Evolutionary conservation across 116 monocot species (phyloP).

Genomic region (Phalaenopsis hybrid): DNA sequence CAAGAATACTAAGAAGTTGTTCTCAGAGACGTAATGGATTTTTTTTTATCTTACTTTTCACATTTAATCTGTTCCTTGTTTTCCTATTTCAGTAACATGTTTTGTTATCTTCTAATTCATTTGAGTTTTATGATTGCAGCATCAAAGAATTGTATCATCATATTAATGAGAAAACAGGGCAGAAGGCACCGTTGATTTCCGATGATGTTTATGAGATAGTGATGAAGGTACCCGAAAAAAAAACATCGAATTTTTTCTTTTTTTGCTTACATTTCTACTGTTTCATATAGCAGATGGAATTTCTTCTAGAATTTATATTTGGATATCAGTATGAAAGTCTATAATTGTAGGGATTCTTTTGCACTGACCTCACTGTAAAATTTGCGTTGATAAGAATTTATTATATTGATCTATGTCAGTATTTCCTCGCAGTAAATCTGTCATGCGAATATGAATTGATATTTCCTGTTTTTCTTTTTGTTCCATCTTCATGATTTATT

Average conservation of each 20-base stretch:
- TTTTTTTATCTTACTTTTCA: background rate
- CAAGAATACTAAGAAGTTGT: constrained; percentile 87
- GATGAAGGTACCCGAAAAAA: constrained; percentile 51
- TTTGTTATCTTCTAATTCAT: background rate
- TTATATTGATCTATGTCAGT: background rate
- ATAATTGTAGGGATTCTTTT: background rate
- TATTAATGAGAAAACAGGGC: constrained; percentile 61
- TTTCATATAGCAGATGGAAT: background rate
- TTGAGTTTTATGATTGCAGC: constrained; percentile 27
- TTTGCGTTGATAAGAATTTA: too few species aligned
- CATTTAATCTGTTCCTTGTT: too few species aligned
- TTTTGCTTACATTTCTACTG: background rate
- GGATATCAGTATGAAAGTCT: background rate
- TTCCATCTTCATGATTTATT: background rate
- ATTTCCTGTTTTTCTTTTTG: background rate
- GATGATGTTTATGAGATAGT: constrained; percentile 89
- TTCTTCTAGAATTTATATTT: background rate
- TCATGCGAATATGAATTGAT: background rate
- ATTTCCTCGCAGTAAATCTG: background rate
- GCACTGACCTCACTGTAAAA: too few species aligned
- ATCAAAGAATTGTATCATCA: constrained; percentile 75
- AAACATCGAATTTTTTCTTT: background rate
- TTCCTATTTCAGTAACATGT: background rate
- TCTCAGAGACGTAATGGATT: constrained; percentile 84
- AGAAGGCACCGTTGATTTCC: constrained; percentile 62